These are phyloP conservation scores for Harringtonia aguacate DNA, from an alignment of 2,329 filamentous ascomycete genomes.

Conservation along the genomic window DNA sequence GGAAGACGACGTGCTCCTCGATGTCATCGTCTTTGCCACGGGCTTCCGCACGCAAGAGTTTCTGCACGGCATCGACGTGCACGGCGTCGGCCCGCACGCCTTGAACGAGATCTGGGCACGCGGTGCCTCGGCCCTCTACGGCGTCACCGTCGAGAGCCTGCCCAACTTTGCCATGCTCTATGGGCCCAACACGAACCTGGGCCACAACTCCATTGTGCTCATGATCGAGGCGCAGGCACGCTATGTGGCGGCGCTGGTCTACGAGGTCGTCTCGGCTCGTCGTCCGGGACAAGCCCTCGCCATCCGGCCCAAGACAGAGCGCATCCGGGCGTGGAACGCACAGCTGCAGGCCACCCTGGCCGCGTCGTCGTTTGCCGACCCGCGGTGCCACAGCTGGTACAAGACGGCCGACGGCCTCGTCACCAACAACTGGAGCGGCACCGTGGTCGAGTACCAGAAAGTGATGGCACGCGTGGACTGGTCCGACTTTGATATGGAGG, in stretches of 20 bases:
- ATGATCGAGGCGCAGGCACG: background rate
- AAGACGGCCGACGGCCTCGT: background rate
- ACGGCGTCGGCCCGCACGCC: background rate
- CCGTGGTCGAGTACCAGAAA: background rate
- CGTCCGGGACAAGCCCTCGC: background rate
- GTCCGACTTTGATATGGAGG: background rate
- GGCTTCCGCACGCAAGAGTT: background rate
- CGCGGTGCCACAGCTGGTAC: background rate
- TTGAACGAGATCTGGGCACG: background rate
- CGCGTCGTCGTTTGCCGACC: background rate
- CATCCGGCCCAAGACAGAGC: background rate
- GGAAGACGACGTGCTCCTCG: background rate
- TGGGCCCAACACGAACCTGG: background rate
- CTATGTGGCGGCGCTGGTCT: background rate
- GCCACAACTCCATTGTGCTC: background rate
- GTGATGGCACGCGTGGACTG: background rate
- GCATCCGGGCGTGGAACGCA: background rate
- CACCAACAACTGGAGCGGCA: background rate
- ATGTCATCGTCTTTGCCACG: background rate
- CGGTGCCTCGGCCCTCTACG: background rate
- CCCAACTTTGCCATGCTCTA: background rate
- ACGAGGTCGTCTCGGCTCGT: background rate
- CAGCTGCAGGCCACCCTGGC: background rate
- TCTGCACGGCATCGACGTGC: background rate
- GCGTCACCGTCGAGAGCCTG: background rate